A percentile compares a stretch with the other conserved stretches of the same genome.
Conservation (phyloP, 495 filamentous ascomycete species). For the Thozetella sp. region DNA sequence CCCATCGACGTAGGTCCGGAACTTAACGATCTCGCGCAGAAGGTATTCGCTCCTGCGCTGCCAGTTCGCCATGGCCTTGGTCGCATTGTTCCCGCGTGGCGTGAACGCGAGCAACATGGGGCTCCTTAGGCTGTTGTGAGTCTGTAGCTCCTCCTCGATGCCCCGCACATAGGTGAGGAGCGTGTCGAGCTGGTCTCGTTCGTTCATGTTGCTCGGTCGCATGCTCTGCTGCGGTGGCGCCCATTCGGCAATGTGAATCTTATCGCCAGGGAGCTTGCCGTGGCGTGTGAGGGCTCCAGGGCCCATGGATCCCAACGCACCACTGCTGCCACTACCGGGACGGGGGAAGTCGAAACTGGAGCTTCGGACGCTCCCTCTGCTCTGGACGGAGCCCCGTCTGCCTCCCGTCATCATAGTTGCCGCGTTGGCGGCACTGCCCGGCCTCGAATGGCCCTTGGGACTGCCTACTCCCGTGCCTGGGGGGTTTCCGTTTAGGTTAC, state of each 20-base stretch:
- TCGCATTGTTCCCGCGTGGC: conserved; percentile 77
- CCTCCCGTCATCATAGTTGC: conserved; percentile 8
- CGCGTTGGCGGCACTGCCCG: conserved; percentile 38
- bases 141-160: conserved; percentile 81
- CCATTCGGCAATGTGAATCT: conserved; percentile 87
- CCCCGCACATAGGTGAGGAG: conserved; percentile 79
- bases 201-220: conserved; percentile 74
- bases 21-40: conserved; percentile 94
- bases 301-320: conserved; percentile 58
- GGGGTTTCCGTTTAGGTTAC: conserved; percentile 14
- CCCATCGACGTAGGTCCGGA: conserved; percentile 89
- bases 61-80: conserved; percentile 92
- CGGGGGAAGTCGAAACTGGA: conserved; percentile 41
- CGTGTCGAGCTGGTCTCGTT: conserved; percentile 78
- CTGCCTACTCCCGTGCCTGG: conserved; percentile 23
- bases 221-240: conserved; percentile 89
- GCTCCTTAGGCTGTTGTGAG: conserved; percentile 82
- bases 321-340: conserved; percentile 61
- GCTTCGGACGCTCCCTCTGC: conserved; percentile 39
- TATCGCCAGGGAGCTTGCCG: conserved; percentile 77
- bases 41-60: conserved; percentile 92
- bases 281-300: conserved; percentile 30
- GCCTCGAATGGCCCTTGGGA: conserved; percentile 33
- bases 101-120: conserved; percentile 91
- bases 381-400: conserved; percentile 41